A percentile compares a stretch with the other conserved stretches of the same genome.
phyloP scores from a whole-genome alignment of 2,329 filamentous ascomycete genomes.

The Waltergamsia citrina region DNA sequence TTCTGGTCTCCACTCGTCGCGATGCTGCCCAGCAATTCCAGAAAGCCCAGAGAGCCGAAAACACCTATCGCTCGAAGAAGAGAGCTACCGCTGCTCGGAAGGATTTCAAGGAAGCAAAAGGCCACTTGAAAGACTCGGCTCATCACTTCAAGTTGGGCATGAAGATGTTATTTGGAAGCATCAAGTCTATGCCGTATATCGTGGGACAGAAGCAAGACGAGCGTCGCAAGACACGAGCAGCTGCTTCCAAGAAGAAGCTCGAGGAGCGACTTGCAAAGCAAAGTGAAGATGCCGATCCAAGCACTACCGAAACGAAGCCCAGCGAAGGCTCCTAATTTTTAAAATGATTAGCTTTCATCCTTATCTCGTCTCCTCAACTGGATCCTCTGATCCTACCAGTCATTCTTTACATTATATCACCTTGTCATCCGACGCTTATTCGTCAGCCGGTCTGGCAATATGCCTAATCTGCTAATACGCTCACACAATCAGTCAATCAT shows the following conservation, averaged over 20 bases:
- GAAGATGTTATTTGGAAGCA: constrained; percentile 18
- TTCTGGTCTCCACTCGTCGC: constrained; percentile 26
- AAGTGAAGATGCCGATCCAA: background rate
- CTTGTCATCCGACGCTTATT: background rate
- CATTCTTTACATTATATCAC: too few species aligned
- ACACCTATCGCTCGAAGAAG: constrained; percentile 29
- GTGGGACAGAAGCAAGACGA: constrained; percentile 24
- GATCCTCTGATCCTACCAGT: too few species aligned
- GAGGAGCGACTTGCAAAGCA: constrained; percentile 19
- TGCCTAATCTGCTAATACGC: background rate
- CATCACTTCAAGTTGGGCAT: constrained; percentile 25
- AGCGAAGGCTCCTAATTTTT: background rate
- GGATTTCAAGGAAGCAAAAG: constrained; percentile 25
- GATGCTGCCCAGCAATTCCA: constrained; percentile 25
- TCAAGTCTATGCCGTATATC: constrained; percentile 22
- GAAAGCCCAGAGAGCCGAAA: constrained; percentile 28
- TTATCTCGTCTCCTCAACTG: too few species aligned
- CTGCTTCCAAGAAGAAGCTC: constrained; percentile 21
- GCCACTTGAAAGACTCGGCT: constrained; percentile 25
- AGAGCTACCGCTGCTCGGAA: constrained; percentile 26
- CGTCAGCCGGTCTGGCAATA: background rate
- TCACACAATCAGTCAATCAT: background rate
- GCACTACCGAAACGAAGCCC: background rate
- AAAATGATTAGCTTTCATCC: too few species aligned
- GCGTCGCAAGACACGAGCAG: constrained; percentile 16